Evolutionary conservation across 352 stramenopile genomes (phyloP).

Genomic region (Globisporangium orthogonon): DNA sequence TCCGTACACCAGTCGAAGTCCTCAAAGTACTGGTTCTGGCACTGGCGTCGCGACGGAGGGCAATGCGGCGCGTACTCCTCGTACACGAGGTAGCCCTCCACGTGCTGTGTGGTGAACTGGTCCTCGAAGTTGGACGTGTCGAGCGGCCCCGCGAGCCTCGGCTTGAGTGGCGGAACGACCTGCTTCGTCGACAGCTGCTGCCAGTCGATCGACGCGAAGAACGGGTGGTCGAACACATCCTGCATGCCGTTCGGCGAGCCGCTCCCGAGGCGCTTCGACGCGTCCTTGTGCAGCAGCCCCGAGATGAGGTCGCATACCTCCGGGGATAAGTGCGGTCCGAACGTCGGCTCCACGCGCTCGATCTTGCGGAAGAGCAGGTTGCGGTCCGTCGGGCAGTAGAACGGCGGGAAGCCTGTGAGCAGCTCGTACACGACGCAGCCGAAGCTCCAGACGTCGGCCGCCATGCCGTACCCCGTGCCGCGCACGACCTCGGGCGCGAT

Average conservation of each 20-base stretch:
- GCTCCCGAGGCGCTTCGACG: conserved; percentile 44
- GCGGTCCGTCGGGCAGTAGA: conserved; percentile 89
- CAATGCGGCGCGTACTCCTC: conserved; percentile 31
- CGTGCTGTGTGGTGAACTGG: conserved; percentile 66
- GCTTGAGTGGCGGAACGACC: conserved; percentile 52
- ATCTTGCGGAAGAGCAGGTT: conserved; percentile 97
- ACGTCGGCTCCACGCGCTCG: conserved; percentile 85
- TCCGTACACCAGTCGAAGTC: conserved; percentile 76
- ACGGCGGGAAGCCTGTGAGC: conserved; percentile 84
- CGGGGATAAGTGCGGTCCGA: conserved; percentile 86
- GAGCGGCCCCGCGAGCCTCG: conserved; percentile 29
- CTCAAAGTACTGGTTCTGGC: conserved; percentile 34
- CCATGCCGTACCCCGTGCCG: conserved; percentile 63
- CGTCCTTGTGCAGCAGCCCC: conserved; percentile 57
- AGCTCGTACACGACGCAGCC: conserved; percentile 87
- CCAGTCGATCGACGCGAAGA: conserved; percentile 73
- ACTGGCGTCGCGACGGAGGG: conserved; percentile 17
- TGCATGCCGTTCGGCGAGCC: conserved; percentile 47
- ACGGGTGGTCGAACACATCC: conserved; percentile 67
- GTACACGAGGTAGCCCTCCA: conserved; percentile 54
- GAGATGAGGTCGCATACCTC: conserved; percentile 54
- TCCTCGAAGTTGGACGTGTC: conserved; percentile 76
- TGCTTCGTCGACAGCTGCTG: conserved; percentile 71
- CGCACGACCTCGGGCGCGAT: conserved; percentile 79
- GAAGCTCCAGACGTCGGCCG: conserved; percentile 84